Percentiles rank a stretch among this genome's conserved stretches.
Conservation (phyloP, 345 rosid species). For the Lumnitzera racemosa region DNA sequence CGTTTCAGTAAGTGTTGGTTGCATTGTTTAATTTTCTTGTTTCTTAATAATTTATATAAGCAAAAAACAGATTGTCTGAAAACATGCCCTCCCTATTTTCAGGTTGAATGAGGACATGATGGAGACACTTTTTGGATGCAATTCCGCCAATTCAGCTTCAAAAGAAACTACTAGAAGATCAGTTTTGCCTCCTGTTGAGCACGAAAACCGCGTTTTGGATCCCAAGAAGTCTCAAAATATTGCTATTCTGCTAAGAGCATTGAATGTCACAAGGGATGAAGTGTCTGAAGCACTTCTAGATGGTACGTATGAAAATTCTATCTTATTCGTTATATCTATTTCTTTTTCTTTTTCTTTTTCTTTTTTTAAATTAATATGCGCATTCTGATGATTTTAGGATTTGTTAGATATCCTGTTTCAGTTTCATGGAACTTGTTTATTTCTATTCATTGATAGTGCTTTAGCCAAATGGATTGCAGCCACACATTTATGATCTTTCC, state of each 20-base stretch:
- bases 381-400: too few species aligned
- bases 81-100: slow-evolving; percentile 6
- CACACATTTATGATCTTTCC: too few species aligned
- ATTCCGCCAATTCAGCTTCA: slow-evolving; percentile 49
- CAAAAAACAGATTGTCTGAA: slow-evolving; percentile 6
- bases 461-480: too few species aligned
- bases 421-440: too few species aligned
- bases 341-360: too few species aligned
- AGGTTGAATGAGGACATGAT: slow-evolving; percentile 95
- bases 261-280: slow-evolving; percentile 90
- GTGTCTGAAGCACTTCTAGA: slow-evolving; percentile 94
- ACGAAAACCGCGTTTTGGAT: slow-evolving; percentile 84
- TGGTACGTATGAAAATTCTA: slow-evolving; percentile 40
- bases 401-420: too few species aligned
- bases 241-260: slow-evolving; percentile 84
- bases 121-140: slow-evolving; percentile 94
- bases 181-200: slow-evolving; percentile 59
- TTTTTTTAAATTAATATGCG: too few species aligned
- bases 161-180: slow-evolving; percentile 63
- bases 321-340: background rate
- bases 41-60: background rate
- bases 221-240: slow-evolving; percentile 98
- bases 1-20: slow-evolving; percentile 74
- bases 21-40: slow-evolving; percentile 1
- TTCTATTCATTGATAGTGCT: too few species aligned